Conservation (phyloP, 164 flowering plant genomes). For the Brasenia schreberi region DNA sequence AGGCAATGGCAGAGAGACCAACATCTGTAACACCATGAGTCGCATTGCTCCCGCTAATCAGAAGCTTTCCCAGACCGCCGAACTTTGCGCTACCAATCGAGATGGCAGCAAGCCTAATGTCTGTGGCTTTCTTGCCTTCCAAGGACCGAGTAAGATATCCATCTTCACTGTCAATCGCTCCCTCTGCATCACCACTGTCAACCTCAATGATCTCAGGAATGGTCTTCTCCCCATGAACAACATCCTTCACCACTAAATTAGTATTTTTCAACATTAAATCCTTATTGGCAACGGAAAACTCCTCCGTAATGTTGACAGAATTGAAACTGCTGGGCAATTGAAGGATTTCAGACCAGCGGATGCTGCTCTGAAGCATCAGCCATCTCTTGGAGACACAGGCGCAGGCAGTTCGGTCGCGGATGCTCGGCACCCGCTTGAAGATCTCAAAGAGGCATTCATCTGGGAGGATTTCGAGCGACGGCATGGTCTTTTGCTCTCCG, state of each 20-base stretch:
- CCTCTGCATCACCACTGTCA: slow-evolving; percentile 14
- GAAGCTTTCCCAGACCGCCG: slow-evolving; percentile 72
- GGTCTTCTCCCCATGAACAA: too few relatives aligned
- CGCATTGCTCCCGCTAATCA: slow-evolving; percentile 36
- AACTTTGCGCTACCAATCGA: slow-evolving; percentile 55
- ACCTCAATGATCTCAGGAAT: not conserved
- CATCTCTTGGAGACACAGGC: slow-evolving; percentile 78
- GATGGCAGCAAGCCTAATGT: slow-evolving; percentile 59
- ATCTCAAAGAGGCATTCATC: slow-evolving; percentile 86
- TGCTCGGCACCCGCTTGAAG: slow-evolving; percentile 42
- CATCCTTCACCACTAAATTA: too few relatives aligned
- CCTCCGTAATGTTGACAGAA: not conserved
- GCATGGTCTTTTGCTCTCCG: slow-evolving; percentile 19
- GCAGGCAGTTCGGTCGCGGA: slow-evolving; percentile 42
- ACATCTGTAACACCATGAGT: slow-evolving; percentile 26
- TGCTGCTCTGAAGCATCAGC: slow-evolving; percentile 47
- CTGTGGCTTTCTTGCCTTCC: slow-evolving; percentile 74
- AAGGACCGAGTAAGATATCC: slow-evolving; percentile 54
- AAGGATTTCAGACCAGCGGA: slow-evolving; percentile 28
- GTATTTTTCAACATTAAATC: not conserved
- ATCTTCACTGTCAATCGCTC: slow-evolving; percentile 20
- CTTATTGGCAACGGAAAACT: not conserved
- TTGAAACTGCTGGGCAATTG: not conserved
- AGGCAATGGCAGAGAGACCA: slow-evolving; percentile 53
- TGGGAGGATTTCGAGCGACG: slow-evolving; percentile 57